phyloP scores from a whole-genome alignment of 176 grass and related monocot genomes.

The Oropetium thomaeum region DNA sequence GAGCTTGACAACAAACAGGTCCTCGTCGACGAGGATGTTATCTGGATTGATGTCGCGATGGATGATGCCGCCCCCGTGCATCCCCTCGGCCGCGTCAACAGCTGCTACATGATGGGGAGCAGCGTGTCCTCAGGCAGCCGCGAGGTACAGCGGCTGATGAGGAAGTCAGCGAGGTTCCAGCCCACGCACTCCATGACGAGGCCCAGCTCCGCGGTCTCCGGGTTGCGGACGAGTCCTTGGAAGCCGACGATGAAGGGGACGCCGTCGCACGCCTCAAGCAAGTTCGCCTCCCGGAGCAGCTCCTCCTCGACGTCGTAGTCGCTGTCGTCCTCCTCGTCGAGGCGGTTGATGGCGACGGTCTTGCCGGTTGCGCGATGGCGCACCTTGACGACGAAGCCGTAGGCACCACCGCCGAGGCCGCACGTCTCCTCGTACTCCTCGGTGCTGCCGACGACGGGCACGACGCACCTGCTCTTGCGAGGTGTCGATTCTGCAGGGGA shows the following conservation, averaged over 20 bases:
- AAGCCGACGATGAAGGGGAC: constrained; percentile 31
- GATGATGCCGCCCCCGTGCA: constrained; percentile 21
- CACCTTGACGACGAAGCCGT: constrained; percentile 12
- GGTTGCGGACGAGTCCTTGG: constrained; percentile 20
- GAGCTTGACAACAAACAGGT: constrained; percentile 16
- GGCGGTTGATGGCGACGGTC: constrained; percentile 34
- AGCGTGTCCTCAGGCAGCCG: constrained; percentile 14
- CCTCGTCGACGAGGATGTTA: constrained; percentile 31
- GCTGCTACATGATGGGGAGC: constrained; percentile 27
- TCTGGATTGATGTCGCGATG: constrained; percentile 42
- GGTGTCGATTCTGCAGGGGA: neutral
- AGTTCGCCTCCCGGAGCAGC: neutral
- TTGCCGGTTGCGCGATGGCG: constrained; percentile 4
- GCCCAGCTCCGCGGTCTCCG: neutral
- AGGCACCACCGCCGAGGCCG: constrained; percentile 7
- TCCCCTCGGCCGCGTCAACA: constrained; percentile 19
- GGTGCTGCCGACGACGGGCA: neutral
- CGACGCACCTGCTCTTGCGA: neutral
- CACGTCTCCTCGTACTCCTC: constrained; percentile 3
- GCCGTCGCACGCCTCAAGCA: neutral
- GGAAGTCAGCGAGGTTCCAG: neutral
- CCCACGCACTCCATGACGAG: constrained; percentile 47
- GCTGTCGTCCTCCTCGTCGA: neutral
- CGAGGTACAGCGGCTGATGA: neutral
- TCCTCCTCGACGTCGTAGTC: neutral